phyloP scores from a whole-genome alignment of 768 basidiomycete genomes.

The Phlebiopsis gigantea region DNA sequence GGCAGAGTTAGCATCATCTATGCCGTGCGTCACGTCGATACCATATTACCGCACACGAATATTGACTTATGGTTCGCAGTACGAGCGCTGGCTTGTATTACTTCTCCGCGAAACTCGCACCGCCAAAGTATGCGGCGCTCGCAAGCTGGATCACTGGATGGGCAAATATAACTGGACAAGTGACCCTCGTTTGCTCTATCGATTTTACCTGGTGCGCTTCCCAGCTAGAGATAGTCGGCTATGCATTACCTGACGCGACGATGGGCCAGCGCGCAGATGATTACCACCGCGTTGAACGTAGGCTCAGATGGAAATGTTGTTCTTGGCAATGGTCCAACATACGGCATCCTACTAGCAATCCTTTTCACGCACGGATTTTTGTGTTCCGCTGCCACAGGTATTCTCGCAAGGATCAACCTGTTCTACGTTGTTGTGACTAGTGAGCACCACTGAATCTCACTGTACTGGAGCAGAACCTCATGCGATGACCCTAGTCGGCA shows the following conservation, averaged over 20 bases:
- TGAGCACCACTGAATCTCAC: conserved; percentile 22
- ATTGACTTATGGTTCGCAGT: conserved; percentile 29
- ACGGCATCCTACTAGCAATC: conserved; percentile 61
- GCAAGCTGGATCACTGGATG: conserved; percentile 68
- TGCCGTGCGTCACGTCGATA: conserved; percentile 51
- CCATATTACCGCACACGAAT: background rate
- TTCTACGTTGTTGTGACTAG: conserved; percentile 67
- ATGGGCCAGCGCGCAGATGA: conserved; percentile 60
- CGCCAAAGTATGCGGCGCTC: conserved; percentile 52
- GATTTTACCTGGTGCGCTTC: conserved; percentile 58
- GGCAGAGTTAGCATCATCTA: conserved; percentile 67
- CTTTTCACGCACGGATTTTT: conserved; percentile 63
- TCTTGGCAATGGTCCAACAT: conserved; percentile 57
- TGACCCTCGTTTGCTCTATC: conserved; percentile 67
- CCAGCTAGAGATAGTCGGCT: background rate
- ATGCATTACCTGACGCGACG: background rate
- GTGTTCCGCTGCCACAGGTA: conserved; percentile 62
- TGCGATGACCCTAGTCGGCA: conserved; percentile 41
- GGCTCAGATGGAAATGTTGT: conserved; percentile 46
- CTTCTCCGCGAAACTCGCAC: conserved; percentile 71
- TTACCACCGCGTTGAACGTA: conserved; percentile 64
- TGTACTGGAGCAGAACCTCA: background rate
- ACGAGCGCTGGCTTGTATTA: conserved; percentile 79
- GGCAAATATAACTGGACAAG: conserved; percentile 71
- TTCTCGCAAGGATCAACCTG: conserved; percentile 64